Evolutionary conservation across 2,329 filamentous ascomycete genomes (phyloP), one percentile per base, ranked within the genome.

Genomic region (Phialophora tarda): DNA sequence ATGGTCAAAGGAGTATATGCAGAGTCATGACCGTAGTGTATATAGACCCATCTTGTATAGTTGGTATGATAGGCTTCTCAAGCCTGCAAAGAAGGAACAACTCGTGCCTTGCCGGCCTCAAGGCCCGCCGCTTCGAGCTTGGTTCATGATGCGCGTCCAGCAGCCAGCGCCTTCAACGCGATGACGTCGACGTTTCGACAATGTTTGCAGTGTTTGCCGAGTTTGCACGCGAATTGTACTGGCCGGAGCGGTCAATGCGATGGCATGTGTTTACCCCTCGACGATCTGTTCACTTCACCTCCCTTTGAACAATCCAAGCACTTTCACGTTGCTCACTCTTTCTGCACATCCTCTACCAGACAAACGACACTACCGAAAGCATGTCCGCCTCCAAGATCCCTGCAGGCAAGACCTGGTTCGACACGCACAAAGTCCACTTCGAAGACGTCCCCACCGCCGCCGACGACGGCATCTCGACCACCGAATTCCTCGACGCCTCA

Each of bases 401-500:
- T 14, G 24, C 38, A 23, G 57, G 57, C 24, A 48, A 60, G 41
- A 63, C 61, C 41, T 63, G 61, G 61, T 63, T 57, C 54, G 30
- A 30, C 32, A 41, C 32, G n/a, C 53, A 41, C 21, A 56, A 58
- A 30, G 44, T 47, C 6, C 61, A 56, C 34, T 63, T 63, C 54
- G 54, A 57, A 6, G 53, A 63, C 28, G 61, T 63, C 24, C 34
- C 61, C 51, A 50, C 59, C 10, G 87, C 92, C 74, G 84, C 85
- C 72, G 89, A 88, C 80, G 90, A 92, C 82, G 90, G 88, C 68
- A 88, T 98, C 75, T 82, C 87, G 62, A 98, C 95, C 55, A 86
- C 86, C 64, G 88, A 96, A 78, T 99, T 98, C 81, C 89, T 98
- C 71, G 91, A 96, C 72, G 95, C 95, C 65, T 87, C 92, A 62